Base-by-base conservation (phyloP, 306 rosid species). In the Vicia villosa region DNA sequence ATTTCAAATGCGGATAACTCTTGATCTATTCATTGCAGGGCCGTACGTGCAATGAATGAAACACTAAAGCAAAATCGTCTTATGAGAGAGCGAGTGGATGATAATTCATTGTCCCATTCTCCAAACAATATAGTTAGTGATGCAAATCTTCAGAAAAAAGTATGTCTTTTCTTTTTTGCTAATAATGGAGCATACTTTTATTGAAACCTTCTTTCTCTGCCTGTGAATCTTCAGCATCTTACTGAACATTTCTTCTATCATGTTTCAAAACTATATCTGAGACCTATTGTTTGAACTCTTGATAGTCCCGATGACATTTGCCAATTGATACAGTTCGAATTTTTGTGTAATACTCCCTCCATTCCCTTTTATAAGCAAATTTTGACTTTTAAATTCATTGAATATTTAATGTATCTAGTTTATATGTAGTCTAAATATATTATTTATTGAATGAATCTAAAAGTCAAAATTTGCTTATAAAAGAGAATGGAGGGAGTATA, bases 31-130 rank as follows among this genome's bases (percentile, higher is more conserved):
- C 67, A 51, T 63, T 17, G 75, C 68, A 95, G 99, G 96, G 97
- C 97, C 86, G 97, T 95, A 43, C 85, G 96, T 5, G 99, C 96
- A 45, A 95, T 95, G 99, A 91, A 84, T 80, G 99, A 94, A 80
- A 94, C 95, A 66, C 73, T 94, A 85, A 94, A 94, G 96, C 99
- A 94, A 82, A 88, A 91, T 79, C 95, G 99, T 70, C 85, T 83
- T 12, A 51, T 81, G 83, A 87, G 89, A 79, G 96, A 77, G 74
- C 88, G 80, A 47, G 89, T 83, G 26, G 96, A 85, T 58, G 89
- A 77, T 64, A 74, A 83, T 70, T 69, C 97, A 37, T 83, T 80
- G 60, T 68, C 85, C 65, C 76, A 79, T 75, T 77, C 89, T 85
- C 76, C 85, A 59, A 81, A 70, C 79, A 77, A 75, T 40, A 78